Evolutionary conservation across 257 asterid species (phyloP).

Genomic region (Agastache rugosa): DNA sequence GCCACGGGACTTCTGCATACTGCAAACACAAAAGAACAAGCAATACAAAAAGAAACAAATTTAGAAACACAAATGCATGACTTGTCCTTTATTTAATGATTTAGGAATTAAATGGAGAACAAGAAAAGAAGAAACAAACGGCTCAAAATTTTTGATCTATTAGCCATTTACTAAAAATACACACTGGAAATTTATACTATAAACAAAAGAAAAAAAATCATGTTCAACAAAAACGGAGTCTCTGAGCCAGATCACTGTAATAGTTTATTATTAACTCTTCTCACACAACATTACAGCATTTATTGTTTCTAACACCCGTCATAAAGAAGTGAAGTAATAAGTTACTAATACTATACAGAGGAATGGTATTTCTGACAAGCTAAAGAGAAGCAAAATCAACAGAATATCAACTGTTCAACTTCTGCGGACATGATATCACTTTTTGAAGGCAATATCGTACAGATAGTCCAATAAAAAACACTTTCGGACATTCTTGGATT

Average conservation of each 20-base stretch:
- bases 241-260: not conserved
- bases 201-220: not conserved
- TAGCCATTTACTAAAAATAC: not conserved
- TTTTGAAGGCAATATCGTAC: not conserved
- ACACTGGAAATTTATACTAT: not conserved
- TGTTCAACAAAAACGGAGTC: not conserved
- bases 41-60: not conserved
- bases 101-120: not conserved
- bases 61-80: conserved; percentile 13
- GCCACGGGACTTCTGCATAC: conserved; percentile 92
- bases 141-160: not conserved
- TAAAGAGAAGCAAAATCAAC: conserved; percentile 6
- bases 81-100: not conserved
- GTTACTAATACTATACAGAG: not conserved
- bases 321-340: not conserved
- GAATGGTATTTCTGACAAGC: not conserved
- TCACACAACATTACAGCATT: not conserved
- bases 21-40: conserved; percentile 39
- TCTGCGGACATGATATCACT: not conserved
- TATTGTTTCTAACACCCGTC: not conserved
- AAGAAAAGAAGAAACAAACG: not conserved
- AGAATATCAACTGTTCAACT: not conserved
- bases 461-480: not conserved
- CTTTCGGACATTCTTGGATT: not conserved
- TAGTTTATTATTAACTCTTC: not conserved